Evolutionary conservation across 31 red algal genomes (phyloP), one percentile per base, ranked within the genome.

Genomic region (Asparagopsis taxiformis): DNA sequence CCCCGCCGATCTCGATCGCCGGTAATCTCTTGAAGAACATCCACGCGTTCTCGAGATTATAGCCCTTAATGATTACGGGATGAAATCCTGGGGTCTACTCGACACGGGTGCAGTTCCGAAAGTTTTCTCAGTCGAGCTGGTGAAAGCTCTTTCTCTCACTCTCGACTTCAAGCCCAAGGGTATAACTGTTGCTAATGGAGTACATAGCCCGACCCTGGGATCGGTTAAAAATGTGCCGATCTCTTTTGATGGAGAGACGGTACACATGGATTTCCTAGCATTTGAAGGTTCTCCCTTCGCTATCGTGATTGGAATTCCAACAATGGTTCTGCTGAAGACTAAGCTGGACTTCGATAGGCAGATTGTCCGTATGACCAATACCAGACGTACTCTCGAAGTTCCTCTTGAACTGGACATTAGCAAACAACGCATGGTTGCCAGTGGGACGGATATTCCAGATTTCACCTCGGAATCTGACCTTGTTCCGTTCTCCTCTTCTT

Each of bases 31-130:
- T n/a, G n/a, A n/a, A n/a, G n/a, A n/a, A n/a, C n/a, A n/a, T n/a
- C n/a, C n/a, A n/a, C n/a, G n/a, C n/a, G 7, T 32, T 32, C 25
- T 38, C 32, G 39, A 66, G 62, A 10, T 38, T 10, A 11, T 32
- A 21, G 10, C 24, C 31, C 10, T 66, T 9, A 16, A 10, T 32
- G 22, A 39, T 9, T 39, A 66, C 22, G 62, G 29, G 10, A 38
- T 13, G 8, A 22, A 66, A 11, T 39, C 9, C 33, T 10, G 10
- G 10, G 62, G 11, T 22, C 15, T 66, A 66, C 23, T 66, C 29
- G 62, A 66, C 26, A 39, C 32, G 9, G 23, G 62, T n/a, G 62
- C 62, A 39, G 62, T 66, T 8, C 24, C 29, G 24, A 39, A 66
- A 10, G 11, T 66, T 13, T 39, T 66, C 22, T 66, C n/a, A n/a